These are phyloP conservation scores for Pseudotsuga menziesii DNA, from an alignment of 75 land plant species.

Conservation along the genomic window DNA sequence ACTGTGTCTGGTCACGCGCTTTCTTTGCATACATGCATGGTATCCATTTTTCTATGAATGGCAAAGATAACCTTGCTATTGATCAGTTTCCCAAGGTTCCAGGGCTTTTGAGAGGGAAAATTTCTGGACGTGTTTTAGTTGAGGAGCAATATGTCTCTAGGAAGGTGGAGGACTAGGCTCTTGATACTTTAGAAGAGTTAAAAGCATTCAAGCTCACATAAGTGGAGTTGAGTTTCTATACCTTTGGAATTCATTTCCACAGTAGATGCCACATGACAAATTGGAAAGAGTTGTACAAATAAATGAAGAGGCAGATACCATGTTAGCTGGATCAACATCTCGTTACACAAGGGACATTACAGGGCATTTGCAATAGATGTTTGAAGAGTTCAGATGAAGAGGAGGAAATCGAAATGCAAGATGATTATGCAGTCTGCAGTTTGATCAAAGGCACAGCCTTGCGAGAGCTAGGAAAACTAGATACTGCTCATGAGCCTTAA, in stretches of 20 bases:
- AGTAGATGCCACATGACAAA: no score
- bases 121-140: constrained; percentile 39
- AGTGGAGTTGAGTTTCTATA: constrained; percentile 40
- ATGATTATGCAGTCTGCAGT: no score
- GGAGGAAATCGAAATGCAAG: no score
- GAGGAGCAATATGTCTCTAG: constrained; percentile 47
- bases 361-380: no score
- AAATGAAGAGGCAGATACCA: no score
- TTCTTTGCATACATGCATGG: constrained; percentile 46
- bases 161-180: constrained; percentile 36
- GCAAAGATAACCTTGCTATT: constrained; percentile 22
- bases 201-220: constrained; percentile 25
- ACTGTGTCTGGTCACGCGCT: constrained; percentile 35
- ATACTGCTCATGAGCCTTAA: no score
- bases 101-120: constrained; percentile 35
- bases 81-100: constrained; percentile 29
- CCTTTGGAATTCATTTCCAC: constrained; percentile 45
- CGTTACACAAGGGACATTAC: no score
- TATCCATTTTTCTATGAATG: constrained; percentile 32
- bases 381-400: no score
- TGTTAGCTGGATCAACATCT: no score
- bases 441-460: no score
- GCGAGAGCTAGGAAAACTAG: no score
- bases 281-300: no score
- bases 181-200: constrained; percentile 29